phyloP scores from a whole-genome alignment of 495 filamentous ascomycete genomes.

The Talaromyces nanjingensis region DNA sequence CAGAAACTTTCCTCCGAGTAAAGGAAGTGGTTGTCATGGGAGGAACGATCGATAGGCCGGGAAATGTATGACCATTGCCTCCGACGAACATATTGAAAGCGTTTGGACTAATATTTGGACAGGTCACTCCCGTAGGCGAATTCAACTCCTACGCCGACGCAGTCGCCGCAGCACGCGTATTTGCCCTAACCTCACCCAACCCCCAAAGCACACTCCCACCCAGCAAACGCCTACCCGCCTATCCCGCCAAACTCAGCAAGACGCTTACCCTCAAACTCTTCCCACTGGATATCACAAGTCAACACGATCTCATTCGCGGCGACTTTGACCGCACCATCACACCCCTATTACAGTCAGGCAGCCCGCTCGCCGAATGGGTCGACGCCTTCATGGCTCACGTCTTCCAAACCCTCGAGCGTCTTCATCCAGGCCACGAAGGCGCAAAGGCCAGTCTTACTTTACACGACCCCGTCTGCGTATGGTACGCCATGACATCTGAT shows the following conservation, averaged over 20 bases:
- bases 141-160: conserved; percentile 83
- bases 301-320: conserved; percentile 57
- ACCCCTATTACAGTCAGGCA: conserved; percentile 43
- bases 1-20: conserved; percentile 76
- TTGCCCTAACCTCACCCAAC: conserved; percentile 75
- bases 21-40: conserved; percentile 98
- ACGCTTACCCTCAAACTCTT: conserved; percentile 71
- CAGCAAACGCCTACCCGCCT: conserved; percentile 44
- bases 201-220: conserved; percentile 68
- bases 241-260: conserved; percentile 57
- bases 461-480: conserved; percentile 85
- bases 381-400: conserved; percentile 68
- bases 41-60: conserved; percentile 68
- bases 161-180: conserved; percentile 79
- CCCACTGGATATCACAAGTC: conserved; percentile 82
- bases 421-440: conserved; percentile 47
- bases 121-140: conserved; percentile 67
- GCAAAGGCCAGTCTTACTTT: conserved; percentile 58
- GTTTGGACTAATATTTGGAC: not conserved
- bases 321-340: conserved; percentile 51
- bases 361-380: conserved; percentile 79
- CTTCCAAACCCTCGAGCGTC: conserved; percentile 62
- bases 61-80: conserved; percentile 54
- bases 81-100: not conserved
- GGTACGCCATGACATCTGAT: conserved; percentile 65